phyloP scores from a whole-genome alignment of 805 yeast genomes.

The Wickerhamiella cacticola region DNA sequence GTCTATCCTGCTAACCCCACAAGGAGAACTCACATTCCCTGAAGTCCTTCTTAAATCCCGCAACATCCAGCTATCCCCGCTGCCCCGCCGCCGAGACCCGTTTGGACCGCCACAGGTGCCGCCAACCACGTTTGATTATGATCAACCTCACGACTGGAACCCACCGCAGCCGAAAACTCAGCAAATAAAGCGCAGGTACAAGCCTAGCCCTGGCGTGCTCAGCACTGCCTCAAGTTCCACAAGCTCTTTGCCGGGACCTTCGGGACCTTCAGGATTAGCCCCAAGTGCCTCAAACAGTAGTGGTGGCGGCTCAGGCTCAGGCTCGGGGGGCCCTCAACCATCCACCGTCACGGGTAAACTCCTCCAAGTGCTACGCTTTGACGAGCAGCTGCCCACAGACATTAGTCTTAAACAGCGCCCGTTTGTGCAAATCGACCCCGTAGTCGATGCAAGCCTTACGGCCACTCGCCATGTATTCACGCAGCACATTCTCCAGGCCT shows the following conservation, averaged over 20 bases:
- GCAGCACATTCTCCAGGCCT: neutral
- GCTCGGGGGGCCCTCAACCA: neutral
- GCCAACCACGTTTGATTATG: neutral
- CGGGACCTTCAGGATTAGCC: too few relatives aligned
- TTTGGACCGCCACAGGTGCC: neutral
- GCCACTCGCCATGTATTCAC: constrained; percentile 6
- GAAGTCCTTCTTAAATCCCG: constrained; percentile 10
- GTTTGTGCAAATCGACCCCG: constrained; percentile 1
- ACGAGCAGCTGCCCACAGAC: neutral
- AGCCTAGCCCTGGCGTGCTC: neutral
- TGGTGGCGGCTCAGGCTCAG: too few relatives aligned
- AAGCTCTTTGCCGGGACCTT: too few relatives aligned
- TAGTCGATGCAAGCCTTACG: constrained; percentile 9
- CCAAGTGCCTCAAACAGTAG: too few relatives aligned
- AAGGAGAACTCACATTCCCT: constrained; percentile 1
- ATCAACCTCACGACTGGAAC: neutral
- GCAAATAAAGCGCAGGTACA: neutral
- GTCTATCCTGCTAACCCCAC: neutral
- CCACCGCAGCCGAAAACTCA: neutral
- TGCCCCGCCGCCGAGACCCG: constrained; percentile 9
- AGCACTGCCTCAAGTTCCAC: neutral
- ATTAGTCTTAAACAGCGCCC: neutral
- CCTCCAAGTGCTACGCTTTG: constrained; percentile 7
- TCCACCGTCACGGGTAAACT: neutral
- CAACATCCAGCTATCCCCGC: neutral